Evolutionary conservation across 2,329 filamentous ascomycete genomes (phyloP).

Genomic region (Scedosporium aurantiacum): DNA sequence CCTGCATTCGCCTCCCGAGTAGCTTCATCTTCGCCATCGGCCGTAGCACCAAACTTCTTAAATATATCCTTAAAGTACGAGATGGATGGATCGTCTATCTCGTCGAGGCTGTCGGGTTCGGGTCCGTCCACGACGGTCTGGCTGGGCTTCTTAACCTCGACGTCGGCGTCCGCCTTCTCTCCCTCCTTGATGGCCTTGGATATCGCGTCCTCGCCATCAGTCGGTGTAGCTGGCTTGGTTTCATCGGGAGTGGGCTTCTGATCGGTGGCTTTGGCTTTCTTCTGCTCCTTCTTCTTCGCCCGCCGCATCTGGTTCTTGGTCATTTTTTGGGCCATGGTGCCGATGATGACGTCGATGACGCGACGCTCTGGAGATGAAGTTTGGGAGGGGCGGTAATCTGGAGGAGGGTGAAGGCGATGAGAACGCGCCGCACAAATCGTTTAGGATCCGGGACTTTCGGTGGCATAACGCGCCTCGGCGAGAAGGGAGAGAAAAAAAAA

Average conservation of each 20-base stretch:
- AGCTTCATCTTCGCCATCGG: conserved; percentile 53
- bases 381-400: conserved; percentile 4
- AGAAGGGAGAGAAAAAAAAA: neutral
- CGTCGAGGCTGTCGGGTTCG: conserved; percentile 20
- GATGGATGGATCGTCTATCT: conserved; percentile 62
- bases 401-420: conserved; percentile 22
- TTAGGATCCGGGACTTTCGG: conserved; percentile 22
- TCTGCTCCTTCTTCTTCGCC: conserved; percentile 89
- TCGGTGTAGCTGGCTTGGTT: conserved; percentile 32
- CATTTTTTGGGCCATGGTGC: conserved; percentile 58
- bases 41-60: conserved; percentile 59
- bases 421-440: conserved; percentile 22
- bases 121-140: conserved; percentile 17
- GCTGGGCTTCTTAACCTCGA: conserved; percentile 15
- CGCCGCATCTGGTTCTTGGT: conserved; percentile 91
- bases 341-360: conserved; percentile 7
- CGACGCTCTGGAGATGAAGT: conserved; percentile 17
- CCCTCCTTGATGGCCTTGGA: conserved; percentile 4
- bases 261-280: conserved; percentile 37
- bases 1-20: conserved; percentile 54
- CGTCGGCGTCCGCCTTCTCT: conserved; percentile 12
- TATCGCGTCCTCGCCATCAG: conserved; percentile 29
- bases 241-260: conserved; percentile 20
- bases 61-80: conserved; percentile 77
- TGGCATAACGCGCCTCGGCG: conserved; percentile 3